Evolutionary conservation across 306 rosid species (phyloP), one percentile per base, ranked within the genome.

Genomic region (Begonia loranthoides): DNA sequence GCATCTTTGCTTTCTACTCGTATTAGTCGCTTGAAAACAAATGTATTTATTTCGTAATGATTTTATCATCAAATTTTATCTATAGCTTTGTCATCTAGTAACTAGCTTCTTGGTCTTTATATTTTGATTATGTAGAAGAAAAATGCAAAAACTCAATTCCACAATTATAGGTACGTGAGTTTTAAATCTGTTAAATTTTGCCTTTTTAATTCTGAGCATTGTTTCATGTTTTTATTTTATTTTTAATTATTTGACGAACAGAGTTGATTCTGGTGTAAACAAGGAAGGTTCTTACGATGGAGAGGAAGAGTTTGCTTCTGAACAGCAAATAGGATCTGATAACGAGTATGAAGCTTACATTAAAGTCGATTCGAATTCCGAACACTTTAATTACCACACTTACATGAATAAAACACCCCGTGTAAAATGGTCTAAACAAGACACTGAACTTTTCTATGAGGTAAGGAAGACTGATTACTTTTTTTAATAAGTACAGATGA

Each of bases 371-470:
- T 47, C 66, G 52, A 65, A 73, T 58, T 3, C 78, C 33, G 6
- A 63, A 52, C 41, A 59, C 56, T 56, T 66, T 50, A 90, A 86
- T 74, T 86, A 83, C 70, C 94, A 80, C 44, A 61, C 94, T 34
- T 90, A 63, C 76, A 80, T 78, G 84, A 67, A 78, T 58, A 90
- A 76, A 78, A 45, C 82, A 57, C 88, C 84, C 13, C 60, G 75
- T 54, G 66, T 69, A 34, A 86, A 78, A 70, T 90, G 99, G 99
- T 63, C 88, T 15, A 76, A 76, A 70, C 79, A 74, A 45, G 99
- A 83, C 40, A 90, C 95, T 9, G 77, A 78, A 66, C 72, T 69
- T 70, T 86, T 90, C 60, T 86, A 78, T 62, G 79, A 70, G 95
- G 94, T 82, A 4, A 10, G 45, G 14, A 43, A 43, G 36, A 28